Percentiles rank a stretch among this genome's conserved stretches.
Conservation (phyloP, 129 eudicot genomes). For the Daucus carota region DNA sequence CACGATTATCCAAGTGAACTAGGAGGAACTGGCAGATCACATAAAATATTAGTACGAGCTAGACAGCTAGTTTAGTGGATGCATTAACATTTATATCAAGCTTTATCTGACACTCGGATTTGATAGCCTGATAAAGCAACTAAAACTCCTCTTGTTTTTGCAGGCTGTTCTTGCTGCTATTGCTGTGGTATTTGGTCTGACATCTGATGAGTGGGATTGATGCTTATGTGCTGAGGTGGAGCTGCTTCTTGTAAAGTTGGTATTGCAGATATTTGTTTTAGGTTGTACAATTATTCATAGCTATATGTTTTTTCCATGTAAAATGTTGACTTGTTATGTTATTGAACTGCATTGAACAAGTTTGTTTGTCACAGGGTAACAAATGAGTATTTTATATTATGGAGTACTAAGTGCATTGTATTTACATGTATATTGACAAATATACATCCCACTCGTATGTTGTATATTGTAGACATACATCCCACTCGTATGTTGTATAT, state of each 20-base stretch:
- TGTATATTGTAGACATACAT: no score
- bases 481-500: no score
- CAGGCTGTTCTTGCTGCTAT: constrained; percentile 64
- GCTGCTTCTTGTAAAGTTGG: not conserved
- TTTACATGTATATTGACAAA: no score
- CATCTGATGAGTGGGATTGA: constrained; percentile 35
- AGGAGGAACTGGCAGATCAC: no score
- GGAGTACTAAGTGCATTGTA: no score
- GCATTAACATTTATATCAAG: not conserved
- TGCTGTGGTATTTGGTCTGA: constrained; percentile 47
- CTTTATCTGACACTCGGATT: not conserved
- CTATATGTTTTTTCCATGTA: not conserved
- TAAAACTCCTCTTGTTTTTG: not conserved
- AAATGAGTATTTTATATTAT: not conserved
- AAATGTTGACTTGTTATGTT: not conserved
- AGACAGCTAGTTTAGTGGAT: not conserved
- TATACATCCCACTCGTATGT: no score
- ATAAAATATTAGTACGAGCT: no score
- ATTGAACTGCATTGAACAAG: not conserved
- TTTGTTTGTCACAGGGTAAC: not conserved
- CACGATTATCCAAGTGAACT: no score
- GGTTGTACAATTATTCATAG: not conserved
- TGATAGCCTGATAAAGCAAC: not conserved
- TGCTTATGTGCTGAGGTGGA: not conserved
- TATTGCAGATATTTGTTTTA: not conserved